phyloP scores from a whole-genome alignment of 306 rosid species.

The Quercus wislizeni region DNA sequence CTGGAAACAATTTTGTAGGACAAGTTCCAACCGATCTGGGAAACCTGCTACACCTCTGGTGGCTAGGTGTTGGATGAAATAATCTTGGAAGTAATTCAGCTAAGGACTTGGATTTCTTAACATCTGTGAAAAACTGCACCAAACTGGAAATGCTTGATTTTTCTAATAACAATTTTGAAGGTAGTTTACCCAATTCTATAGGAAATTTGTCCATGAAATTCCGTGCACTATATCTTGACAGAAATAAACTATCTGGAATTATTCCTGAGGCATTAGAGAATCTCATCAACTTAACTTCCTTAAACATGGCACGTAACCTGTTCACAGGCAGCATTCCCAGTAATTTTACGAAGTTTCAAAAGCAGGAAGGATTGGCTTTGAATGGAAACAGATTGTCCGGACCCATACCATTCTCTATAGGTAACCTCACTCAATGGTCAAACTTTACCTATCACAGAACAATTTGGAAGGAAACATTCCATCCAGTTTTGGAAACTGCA shows the following conservation, averaged over 20 bases:
- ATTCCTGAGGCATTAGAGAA: conserved; percentile 27
- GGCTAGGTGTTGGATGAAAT: neutral
- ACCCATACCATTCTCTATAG: conserved; percentile 11
- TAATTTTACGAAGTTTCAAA: conserved; percentile 20
- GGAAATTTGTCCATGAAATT: conserved; percentile 38
- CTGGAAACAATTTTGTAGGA: neutral
- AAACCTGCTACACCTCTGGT: neutral
- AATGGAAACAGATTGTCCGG: conserved; percentile 25
- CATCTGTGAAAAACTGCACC: conserved; percentile 30
- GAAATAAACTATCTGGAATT: conserved; percentile 19
- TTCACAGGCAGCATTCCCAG: conserved; percentile 24
- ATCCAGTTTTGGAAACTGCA: conserved; percentile 11
- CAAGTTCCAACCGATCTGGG: conserved; percentile 23
- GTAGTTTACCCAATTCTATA: conserved; percentile 21
- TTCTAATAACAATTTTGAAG: conserved; percentile 28
- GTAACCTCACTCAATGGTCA: conserved; percentile 28
- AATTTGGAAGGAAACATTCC: conserved; percentile 38
- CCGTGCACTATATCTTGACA: neutral
- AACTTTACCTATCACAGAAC: neutral
- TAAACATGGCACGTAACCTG: neutral
- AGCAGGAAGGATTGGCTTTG: neutral
- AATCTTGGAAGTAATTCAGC: conserved; percentile 27
- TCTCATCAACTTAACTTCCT: neutral
- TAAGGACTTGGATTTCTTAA: conserved; percentile 30
- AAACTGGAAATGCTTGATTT: neutral